Percentiles rank a stretch among this genome's conserved stretches.
Evolutionary conservation across 495 filamentous ascomycete genomes (phyloP).

Genomic region (Aeminium ludgeri): DNA sequence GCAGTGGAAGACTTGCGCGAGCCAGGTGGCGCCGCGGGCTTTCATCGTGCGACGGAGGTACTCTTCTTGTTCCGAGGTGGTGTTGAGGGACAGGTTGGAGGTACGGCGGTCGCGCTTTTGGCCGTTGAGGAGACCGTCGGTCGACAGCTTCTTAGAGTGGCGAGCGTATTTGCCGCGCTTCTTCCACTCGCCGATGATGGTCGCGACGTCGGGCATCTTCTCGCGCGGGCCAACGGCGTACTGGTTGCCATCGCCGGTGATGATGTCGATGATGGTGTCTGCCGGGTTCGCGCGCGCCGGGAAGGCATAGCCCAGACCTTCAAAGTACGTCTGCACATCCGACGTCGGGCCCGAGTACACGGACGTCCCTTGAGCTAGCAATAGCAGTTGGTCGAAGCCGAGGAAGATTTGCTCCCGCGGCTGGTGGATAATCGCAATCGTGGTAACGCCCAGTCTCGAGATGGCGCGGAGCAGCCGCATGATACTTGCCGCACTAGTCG

Average conservation of each 20-base stretch:
- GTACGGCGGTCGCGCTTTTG: slow-evolving; percentile 8
- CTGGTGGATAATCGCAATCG: slow-evolving; percentile 54
- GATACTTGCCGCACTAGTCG: slow-evolving; percentile 44
- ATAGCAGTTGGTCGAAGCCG: slow-evolving; percentile 71
- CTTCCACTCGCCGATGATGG: slow-evolving; percentile 17
- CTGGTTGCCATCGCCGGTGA: slow-evolving; percentile 30
- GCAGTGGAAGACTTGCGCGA: slow-evolving; percentile 31
- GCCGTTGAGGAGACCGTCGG: background rate
- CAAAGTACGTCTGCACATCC: slow-evolving; percentile 29
- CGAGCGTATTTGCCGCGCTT: slow-evolving; percentile 1
- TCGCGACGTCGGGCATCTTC: slow-evolving; percentile 9
- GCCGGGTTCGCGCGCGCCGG: slow-evolving; percentile 28
- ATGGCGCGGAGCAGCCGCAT: slow-evolving; percentile 34
- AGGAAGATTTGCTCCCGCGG: slow-evolving; percentile 80
- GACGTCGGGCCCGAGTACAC: slow-evolving; percentile 80
- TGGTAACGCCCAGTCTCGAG: slow-evolving; percentile 29
- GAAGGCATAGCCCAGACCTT: slow-evolving; percentile 29
- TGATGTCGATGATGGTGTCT: slow-evolving; percentile 35
- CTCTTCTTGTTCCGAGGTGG: slow-evolving; percentile 15
- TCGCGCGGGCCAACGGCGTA: slow-evolving; percentile 33
- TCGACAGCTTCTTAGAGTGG: slow-evolving; percentile 4
- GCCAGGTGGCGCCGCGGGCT: slow-evolving; percentile 31
- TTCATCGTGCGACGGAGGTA: slow-evolving; percentile 19
- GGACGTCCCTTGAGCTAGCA: slow-evolving; percentile 63
- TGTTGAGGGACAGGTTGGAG: slow-evolving; percentile 11